A percentile compares a stretch with the other conserved stretches of the same genome.
Evolutionary conservation across 352 stramenopile species (phyloP).

Genomic region (Plasmopara muralis): DNA sequence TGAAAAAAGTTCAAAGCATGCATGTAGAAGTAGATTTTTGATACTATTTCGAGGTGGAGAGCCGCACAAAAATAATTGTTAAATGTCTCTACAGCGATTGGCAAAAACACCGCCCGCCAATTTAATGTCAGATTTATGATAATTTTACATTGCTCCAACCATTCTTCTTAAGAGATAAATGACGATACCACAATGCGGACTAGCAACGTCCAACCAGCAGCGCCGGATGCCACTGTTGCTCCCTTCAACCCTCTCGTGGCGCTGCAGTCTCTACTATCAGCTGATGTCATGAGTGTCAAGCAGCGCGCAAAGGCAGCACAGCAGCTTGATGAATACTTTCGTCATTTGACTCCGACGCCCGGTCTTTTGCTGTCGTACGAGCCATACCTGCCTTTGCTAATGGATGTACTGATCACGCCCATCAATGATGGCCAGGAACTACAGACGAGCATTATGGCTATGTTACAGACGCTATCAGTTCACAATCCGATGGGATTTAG

Average conservation of each 20-base stretch:
- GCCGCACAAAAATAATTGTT: too few species aligned
- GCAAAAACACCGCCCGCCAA: too few species aligned
- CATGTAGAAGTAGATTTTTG: too few species aligned
- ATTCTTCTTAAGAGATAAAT: too few species aligned
- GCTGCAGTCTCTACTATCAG: conserved; percentile 40
- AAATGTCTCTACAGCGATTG: too few species aligned
- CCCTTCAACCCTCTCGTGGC: conserved; percentile 35
- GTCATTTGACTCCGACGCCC: conserved; percentile 15
- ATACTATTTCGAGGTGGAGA: too few species aligned
- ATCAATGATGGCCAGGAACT: conserved; percentile 29
- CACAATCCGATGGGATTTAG: conserved; percentile 34
- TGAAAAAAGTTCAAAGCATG: too few species aligned
- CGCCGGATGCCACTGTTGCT: neutral
- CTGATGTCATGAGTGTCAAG: conserved; percentile 28
- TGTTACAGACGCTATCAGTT: conserved; percentile 33
- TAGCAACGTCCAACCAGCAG: conserved; percentile 1
- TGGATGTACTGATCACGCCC: conserved; percentile 27
- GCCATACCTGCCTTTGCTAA: conserved; percentile 39
- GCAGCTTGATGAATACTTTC: conserved; percentile 37
- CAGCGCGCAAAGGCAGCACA: conserved; percentile 39
- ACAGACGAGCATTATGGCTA: conserved; percentile 27
- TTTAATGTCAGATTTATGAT: too few species aligned
- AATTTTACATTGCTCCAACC: too few species aligned
- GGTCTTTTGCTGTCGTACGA: conserved; percentile 39
- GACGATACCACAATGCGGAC: conserved; percentile 5